Conservation (phyloP, 2,329 filamentous ascomycete genomes). For the Sporothrix curviconia region DNA sequence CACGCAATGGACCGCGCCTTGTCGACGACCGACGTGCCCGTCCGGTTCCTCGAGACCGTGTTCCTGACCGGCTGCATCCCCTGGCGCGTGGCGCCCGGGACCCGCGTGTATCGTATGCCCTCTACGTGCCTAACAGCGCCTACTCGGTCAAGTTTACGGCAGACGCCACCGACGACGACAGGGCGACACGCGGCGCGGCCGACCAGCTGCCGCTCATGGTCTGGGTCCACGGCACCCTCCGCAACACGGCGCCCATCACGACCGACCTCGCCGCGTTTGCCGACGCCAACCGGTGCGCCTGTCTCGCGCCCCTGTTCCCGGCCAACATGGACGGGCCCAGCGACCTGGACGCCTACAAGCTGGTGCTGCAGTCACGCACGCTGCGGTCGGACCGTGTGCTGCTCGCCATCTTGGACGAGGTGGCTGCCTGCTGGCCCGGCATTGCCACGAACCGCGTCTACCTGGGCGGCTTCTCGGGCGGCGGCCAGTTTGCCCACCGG, state of each 20-base stretch:
- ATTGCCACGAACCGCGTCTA: neutral
- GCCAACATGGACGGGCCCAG: neutral
- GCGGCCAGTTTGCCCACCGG: constrained; percentile 5
- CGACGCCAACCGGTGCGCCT: constrained; percentile 1
- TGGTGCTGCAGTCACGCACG: neutral
- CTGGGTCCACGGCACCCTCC: constrained; percentile 4
- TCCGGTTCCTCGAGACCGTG: neutral
- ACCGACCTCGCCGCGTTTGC: neutral
- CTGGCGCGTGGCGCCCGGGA: neutral
- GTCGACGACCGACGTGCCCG: constrained; percentile 1
- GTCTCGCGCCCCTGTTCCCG: constrained; percentile 1
- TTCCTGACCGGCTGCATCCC: constrained; percentile 2
- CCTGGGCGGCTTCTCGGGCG: neutral
- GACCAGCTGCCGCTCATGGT: neutral
- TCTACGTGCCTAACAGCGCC: neutral
- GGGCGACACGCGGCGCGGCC: neutral
- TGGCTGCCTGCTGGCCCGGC: neutral
- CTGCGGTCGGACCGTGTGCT: neutral
- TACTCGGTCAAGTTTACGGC: neutral
- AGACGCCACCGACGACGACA: neutral
- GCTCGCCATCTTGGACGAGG: neutral
- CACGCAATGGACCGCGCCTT: neutral
- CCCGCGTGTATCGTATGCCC: neutral
- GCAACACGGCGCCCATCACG: neutral
- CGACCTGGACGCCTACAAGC: constrained; percentile 6